Conservation (phyloP, 2,329 filamentous ascomycete genomes). For the Pseudogymnoascus sp. region DNA sequence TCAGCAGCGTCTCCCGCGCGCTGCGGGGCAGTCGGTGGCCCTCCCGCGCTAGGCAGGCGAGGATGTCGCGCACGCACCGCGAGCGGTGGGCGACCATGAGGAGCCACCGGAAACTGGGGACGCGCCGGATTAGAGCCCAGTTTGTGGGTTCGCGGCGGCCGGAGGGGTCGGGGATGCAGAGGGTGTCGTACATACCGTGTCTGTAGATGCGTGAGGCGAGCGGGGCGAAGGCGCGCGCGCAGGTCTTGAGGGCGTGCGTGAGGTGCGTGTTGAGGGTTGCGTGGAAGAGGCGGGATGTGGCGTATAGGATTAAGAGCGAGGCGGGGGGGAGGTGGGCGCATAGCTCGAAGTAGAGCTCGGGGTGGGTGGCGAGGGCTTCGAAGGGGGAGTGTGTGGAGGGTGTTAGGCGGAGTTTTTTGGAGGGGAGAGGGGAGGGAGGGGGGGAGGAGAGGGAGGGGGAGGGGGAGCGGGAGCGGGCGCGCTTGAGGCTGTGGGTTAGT, state of each 20-base stretch:
- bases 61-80: slow-evolving; percentile 49
- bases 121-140: slow-evolving; percentile 33
- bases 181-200: slow-evolving; percentile 48
- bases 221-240: slow-evolving; percentile 45
- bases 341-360: slow-evolving; percentile 47
- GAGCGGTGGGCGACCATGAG: slow-evolving; percentile 56
- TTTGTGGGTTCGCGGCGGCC: slow-evolving; percentile 30
- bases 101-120: slow-evolving; percentile 60
- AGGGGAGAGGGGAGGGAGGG: neutral
- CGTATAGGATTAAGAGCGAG: slow-evolving; percentile 57
- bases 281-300: slow-evolving; percentile 55
- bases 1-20: slow-evolving; percentile 44
- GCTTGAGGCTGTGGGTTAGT: neutral
- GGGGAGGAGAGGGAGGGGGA: neutral
- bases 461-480: neutral
- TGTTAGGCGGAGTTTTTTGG: too few relatives aligned
- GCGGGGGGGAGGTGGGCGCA: slow-evolving; percentile 43
- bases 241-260: slow-evolving; percentile 47
- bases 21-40: slow-evolving; percentile 47
- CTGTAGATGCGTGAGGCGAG: slow-evolving; percentile 49
- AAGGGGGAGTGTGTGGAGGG: slow-evolving; percentile 32
- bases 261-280: slow-evolving; percentile 49
- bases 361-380: slow-evolving; percentile 34
- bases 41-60: slow-evolving; percentile 48
- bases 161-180: slow-evolving; percentile 53